Evolutionary conservation across 2,329 filamentous ascomycete species (phyloP), one percentile per base, ranked within the genome.

Genomic region (Blastomyces emzantsi): DNA sequence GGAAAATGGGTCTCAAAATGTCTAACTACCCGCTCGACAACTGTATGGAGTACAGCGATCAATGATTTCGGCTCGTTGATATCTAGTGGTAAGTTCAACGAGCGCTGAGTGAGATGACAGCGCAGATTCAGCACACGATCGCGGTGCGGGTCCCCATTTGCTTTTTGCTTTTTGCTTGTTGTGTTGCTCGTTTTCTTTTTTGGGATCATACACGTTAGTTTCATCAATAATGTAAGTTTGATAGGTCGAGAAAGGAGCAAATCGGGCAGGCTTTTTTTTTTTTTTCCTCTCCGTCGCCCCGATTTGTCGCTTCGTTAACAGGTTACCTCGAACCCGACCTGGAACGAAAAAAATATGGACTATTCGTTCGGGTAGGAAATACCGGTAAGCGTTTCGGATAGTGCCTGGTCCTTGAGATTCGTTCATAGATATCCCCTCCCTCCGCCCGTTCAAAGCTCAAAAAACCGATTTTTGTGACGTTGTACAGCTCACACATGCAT

Each of bases 401-500:
- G 43, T 17, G 17, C 9, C 41, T 17, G 4, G 41, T 13, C 2
- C 17, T 3, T 43, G 13, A 43, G 2, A 4, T 43, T 43, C 13
- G 13, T 17, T 1, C 3, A 43, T 3, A 17, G 41, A 25, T 15
- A 51, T 8, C 33, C 7, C 33, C 33, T 33, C 7, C n/a, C 30
- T 33, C 25, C 28, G 30, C 15, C 22, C 28, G 17, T 15, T 19
- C 3, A 39, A 15, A 19, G 11, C 15, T 8, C 4, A 47, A 11
- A 25, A 19, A 30, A 19, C 8, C 5, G 3, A 33, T 54, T 30
- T 28, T 33, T 41, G 25, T 8, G 5, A 19, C 25, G 19, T 47
- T 30, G n/a, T 45, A 59, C n/a, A 47, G 41, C 25, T 47, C 55
- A 58, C 33, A 58, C 33, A 41, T 22, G 54, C 54, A 56, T 56